Conservation (phyloP, 2,329 filamentous ascomycete genomes). For the Aphanocladium album region DNA sequence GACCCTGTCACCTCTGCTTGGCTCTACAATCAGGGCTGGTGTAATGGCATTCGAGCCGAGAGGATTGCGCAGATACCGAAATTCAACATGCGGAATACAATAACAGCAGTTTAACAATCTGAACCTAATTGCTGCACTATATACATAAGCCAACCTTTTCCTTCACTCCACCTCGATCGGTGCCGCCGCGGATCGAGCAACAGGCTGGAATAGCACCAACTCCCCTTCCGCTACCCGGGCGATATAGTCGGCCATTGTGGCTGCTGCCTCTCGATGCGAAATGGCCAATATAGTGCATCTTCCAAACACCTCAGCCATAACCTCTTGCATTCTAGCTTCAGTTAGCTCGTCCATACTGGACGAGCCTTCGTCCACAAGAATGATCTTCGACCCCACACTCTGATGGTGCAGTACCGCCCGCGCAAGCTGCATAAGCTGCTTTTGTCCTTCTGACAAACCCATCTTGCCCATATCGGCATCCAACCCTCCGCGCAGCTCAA, state of each 20-base stretch:
- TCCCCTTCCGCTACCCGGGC: background rate
- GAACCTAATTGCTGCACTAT: too few species aligned
- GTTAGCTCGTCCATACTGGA: slow-evolving; percentile 33
- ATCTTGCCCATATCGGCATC: slow-evolving; percentile 2
- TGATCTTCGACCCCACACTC: background rate
- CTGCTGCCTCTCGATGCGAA: slow-evolving; percentile 8
- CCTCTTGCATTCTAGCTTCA: slow-evolving; percentile 8
- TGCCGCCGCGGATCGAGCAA: too few species aligned
- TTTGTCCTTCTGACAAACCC: slow-evolving; percentile 14
- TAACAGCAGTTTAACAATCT: too few species aligned
- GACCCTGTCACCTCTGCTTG: too few species aligned
- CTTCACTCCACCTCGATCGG: too few species aligned
- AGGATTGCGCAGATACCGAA: too few species aligned
- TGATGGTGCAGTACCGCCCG: slow-evolving; percentile 20
- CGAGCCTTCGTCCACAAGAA: background rate
- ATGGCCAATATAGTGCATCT: slow-evolving; percentile 12
- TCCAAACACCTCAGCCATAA: slow-evolving; percentile 10
- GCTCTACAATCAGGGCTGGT: too few species aligned
- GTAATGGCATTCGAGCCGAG: too few species aligned
- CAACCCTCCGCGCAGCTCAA: slow-evolving; percentile 11
- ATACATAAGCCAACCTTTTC: too few species aligned
- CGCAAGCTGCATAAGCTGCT: slow-evolving; percentile 15
- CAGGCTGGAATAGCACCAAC: too few species aligned
- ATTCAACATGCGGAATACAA: too few species aligned
- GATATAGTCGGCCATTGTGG: background rate